A percentile compares a stretch with the other conserved stretches of the same genome.
These are phyloP conservation scores for Vicia faba DNA, from an alignment of 306 rosid genomes.

Conservation along the genomic window DNA sequence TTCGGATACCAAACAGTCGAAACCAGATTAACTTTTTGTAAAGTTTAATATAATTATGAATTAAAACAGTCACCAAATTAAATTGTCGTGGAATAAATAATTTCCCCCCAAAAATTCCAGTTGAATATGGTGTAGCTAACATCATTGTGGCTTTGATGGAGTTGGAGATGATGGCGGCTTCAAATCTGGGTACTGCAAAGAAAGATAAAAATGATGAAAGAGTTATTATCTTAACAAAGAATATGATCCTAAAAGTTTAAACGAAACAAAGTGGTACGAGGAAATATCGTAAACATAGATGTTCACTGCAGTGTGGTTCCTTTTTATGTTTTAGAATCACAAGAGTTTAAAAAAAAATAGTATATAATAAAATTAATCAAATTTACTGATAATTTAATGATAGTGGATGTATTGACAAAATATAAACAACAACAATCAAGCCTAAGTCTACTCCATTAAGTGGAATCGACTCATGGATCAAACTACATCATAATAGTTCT, in stretches of 20 bases:
- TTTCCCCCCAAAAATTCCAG: slow-evolving; percentile 23
- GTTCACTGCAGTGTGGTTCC: neutral
- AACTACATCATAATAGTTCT: too few species aligned
- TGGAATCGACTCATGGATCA: too few species aligned
- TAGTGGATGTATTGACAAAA: too few species aligned
- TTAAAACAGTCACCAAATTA: slow-evolving; percentile 16
- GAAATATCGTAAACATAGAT: neutral
- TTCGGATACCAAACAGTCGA: too few species aligned
- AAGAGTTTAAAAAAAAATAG: too few species aligned
- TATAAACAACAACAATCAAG: too few species aligned
- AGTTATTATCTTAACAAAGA: neutral
- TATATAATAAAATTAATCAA: neutral
- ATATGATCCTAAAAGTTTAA: neutral
- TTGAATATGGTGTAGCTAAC: slow-evolving; percentile 7
- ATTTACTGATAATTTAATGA: neutral
- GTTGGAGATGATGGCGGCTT: slow-evolving; percentile 83
- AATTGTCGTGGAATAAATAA: slow-evolving; percentile 14
- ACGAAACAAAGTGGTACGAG: neutral
- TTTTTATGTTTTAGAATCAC: slow-evolving; percentile 12
- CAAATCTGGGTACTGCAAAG: slow-evolving; percentile 74
- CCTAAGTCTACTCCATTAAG: too few species aligned
- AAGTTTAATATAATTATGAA: slow-evolving; percentile 15
- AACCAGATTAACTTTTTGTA: slow-evolving; percentile 3
- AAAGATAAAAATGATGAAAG: neutral
- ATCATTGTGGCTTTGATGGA: slow-evolving; percentile 64